Evolutionary conservation across 352 stramenopile genomes (phyloP), one percentile per base, ranked within the genome.

Genomic region (Phytophthora nicotianae): DNA sequence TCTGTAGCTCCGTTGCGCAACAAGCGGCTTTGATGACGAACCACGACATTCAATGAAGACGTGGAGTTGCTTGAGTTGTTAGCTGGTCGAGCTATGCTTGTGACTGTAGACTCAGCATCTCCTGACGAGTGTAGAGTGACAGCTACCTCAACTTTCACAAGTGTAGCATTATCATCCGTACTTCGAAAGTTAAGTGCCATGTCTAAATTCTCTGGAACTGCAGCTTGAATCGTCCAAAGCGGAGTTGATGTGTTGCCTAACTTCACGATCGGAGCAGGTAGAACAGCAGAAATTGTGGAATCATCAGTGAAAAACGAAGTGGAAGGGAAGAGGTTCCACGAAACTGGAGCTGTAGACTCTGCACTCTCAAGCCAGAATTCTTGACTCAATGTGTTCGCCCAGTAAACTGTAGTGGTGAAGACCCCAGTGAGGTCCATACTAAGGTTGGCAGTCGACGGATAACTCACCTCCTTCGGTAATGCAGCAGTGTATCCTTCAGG

Each of bases 281-380:
- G 29, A 0, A 29, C 43, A 23, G 60, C 50, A 8, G 47, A 24
- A 7, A 40, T 29, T 10, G 72, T 62, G 5, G 75, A 62, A 0
- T 59, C 27, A 0, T 58, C 24, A 1, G 62, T 55, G 23, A 79
- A 86, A 10, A 88, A 65, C 3, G 65, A 35, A 0, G 54, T 62
- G 0, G 21, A 50, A 0, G 77, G 79, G 40, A 80, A 81, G 32
- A 81, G 16, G 33, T 76, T 75, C 77, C 77, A 89, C 11, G 50
- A 61, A 14, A 86, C 43, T 6, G 50, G 48, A n/a, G 82, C 63
- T 16, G 67, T 61, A 0, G 72, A 85, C 50, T 85, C 74, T 26
- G 83, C 65, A 49, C 74, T 77, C 52, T 86, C 75, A 38, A 89
- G 37, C 77, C 77, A 86, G 41, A 89, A 86, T 1, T 65, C 58